Evolutionary conservation across 805 yeast genomes (phyloP).

Genomic region (Lachancea nothofagi): DNA sequence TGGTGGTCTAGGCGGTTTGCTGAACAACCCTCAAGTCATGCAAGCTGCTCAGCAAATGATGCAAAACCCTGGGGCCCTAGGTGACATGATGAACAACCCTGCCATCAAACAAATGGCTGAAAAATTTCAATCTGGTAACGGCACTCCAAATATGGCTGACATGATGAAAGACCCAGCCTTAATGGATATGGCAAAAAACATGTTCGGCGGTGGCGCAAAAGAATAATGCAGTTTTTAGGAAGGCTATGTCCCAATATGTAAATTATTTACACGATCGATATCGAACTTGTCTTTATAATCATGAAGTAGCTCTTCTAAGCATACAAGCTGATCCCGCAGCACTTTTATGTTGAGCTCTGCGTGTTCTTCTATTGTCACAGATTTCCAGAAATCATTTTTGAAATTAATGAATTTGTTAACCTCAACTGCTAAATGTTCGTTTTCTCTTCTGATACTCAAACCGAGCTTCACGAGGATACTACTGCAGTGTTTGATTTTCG

Average conservation of each 20-base stretch:
- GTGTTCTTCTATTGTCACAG: conserved; percentile 13
- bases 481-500: conserved; percentile 39
- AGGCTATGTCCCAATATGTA: conserved; percentile 1
- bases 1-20: conserved; percentile 61
- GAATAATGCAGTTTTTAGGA: background rate
- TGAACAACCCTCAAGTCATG: conserved; percentile 89
- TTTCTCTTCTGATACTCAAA: conserved; percentile 44
- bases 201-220: conserved; percentile 42
- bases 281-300: conserved; percentile 2
- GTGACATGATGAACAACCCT: conserved; percentile 73
- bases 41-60: conserved; percentile 84
- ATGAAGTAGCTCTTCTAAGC: conserved; percentile 5
- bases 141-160: conserved; percentile 55
- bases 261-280: conserved; percentile 4
- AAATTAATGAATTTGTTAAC: conserved; percentile 52
- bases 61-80: conserved; percentile 77
- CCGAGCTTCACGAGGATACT: conserved; percentile 40
- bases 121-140: conserved; percentile 63
- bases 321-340: conserved; percentile 12
- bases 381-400: conserved; percentile 37
- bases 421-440: conserved; percentile 60
- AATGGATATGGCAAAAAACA: conserved; percentile 62
- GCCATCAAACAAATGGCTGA: conserved; percentile 79
- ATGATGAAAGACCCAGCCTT: conserved; percentile 79
- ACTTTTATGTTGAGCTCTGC: conserved; percentile 13